These are phyloP conservation scores for Phaeotremella skinneri DNA, from an alignment of 768 basidiomycete genomes.

Conservation along the genomic window DNA sequence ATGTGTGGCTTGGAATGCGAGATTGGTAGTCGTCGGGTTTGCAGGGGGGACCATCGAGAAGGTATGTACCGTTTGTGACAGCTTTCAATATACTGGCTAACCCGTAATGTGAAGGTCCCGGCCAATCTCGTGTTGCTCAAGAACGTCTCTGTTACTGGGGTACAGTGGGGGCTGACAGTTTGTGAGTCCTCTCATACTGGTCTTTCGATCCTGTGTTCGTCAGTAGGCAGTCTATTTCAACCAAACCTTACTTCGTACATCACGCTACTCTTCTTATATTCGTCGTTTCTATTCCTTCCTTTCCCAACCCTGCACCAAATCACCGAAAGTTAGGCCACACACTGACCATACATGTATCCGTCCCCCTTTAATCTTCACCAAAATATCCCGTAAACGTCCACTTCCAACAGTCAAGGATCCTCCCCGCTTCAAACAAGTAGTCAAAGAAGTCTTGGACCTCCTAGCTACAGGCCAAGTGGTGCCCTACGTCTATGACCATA, in stretches of 20 bases:
- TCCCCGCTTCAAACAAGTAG: slow-evolving; percentile 64
- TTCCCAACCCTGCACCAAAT: no score
- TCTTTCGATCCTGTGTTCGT: slow-evolving; percentile 2
- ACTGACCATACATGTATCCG: background rate
- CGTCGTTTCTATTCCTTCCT: no score
- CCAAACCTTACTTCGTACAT: no score
- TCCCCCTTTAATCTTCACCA: no score
- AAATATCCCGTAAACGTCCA: no score
- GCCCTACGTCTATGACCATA: slow-evolving; percentile 67
- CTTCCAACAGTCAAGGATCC: slow-evolving; percentile 59
- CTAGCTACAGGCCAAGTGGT: slow-evolving; percentile 64
- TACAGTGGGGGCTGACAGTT: slow-evolving; percentile 81
- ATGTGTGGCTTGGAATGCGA: slow-evolving; percentile 91
- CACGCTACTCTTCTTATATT: no score
- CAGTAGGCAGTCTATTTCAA: no score
- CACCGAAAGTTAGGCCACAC: no score
- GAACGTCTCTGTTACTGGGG: slow-evolving; percentile 76
- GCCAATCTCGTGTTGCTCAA: slow-evolving; percentile 74
- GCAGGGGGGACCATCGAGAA: slow-evolving; percentile 81
- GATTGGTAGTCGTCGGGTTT: slow-evolving; percentile 90
- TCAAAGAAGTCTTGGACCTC: slow-evolving; percentile 71
- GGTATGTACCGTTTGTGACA: slow-evolving; percentile 52
- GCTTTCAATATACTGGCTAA: background rate
- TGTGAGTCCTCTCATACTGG: slow-evolving; percentile 56
- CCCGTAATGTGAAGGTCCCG: slow-evolving; percentile 61